These are phyloP conservation scores for Sophora flavescens DNA, from an alignment of 306 rosid genomes.

Conservation along the genomic window DNA sequence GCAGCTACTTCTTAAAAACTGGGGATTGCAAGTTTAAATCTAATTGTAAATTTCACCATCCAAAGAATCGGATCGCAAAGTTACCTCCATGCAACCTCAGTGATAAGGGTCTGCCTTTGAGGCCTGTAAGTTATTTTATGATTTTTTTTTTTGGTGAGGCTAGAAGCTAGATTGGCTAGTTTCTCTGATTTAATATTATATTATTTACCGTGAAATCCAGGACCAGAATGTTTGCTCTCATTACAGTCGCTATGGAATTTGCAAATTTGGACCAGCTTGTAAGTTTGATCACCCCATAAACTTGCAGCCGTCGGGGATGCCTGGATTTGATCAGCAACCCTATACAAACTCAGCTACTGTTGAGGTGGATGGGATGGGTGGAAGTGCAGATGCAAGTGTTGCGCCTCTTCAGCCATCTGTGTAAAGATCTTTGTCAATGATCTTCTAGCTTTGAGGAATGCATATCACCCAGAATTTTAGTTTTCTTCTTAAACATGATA, in stretches of 20 bases:
- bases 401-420: slow-evolving; percentile 54
- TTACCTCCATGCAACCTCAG: slow-evolving; percentile 64
- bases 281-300: slow-evolving; percentile 74
- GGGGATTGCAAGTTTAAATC: slow-evolving; percentile 88
- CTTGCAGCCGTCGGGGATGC: slow-evolving; percentile 48
- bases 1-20: slow-evolving; percentile 86
- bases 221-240: slow-evolving; percentile 78
- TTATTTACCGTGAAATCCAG: slow-evolving; percentile 56
- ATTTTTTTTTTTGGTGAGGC: background rate
- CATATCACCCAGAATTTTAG: slow-evolving; percentile 48
- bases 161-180: no score
- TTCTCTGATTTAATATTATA: no score
- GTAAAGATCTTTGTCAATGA: slow-evolving; percentile 47
- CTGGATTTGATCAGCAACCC: slow-evolving; percentile 63
- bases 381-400: slow-evolving; percentile 57
- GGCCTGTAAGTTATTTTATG: slow-evolving; percentile 74
- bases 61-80: slow-evolving; percentile 64
- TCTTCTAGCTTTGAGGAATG: slow-evolving; percentile 53
- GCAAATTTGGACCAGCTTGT: slow-evolving; percentile 95
- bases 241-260: slow-evolving; percentile 89
- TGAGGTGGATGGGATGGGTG: slow-evolving; percentile 59
- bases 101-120: slow-evolving; percentile 93
- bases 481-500: slow-evolving; percentile 50
- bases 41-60: slow-evolving; percentile 94
- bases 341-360: slow-evolving; percentile 48